These are phyloP conservation scores for Apiotrichum gamsii DNA, from an alignment of 1,284 basidiomycete species.

Conservation along the genomic window DNA sequence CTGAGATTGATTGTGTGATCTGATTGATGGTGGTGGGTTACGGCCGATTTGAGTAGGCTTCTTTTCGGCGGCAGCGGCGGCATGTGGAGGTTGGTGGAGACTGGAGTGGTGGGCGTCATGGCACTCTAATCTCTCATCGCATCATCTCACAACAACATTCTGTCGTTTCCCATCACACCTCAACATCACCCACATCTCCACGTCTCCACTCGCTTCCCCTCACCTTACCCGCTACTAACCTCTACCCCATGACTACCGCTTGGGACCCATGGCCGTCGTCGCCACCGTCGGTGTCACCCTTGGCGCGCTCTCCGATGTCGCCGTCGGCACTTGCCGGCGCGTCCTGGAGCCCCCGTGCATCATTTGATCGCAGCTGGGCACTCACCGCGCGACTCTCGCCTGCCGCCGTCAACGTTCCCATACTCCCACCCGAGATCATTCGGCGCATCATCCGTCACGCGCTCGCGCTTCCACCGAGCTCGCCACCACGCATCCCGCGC, in stretches of 20 bases:
- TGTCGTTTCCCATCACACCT: too few species aligned
- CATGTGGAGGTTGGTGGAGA: too few species aligned
- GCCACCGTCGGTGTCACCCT: constrained; percentile 1
- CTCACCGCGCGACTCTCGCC: constrained; percentile 7
- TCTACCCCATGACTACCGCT: constrained; percentile 5
- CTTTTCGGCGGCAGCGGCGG: too few species aligned
- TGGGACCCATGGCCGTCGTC: constrained; percentile 12
- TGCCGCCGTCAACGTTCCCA: not conserved
- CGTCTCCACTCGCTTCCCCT: too few species aligned
- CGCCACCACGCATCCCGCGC: not conserved
- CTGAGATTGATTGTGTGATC: too few species aligned
- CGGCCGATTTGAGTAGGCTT: too few species aligned
- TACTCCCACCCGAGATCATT: constrained; percentile 22
- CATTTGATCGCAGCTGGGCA: constrained; percentile 4
- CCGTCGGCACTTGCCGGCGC: not conserved
- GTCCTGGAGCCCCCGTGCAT: not conserved
- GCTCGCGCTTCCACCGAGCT: constrained; percentile 17
- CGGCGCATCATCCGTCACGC: constrained; percentile 31
- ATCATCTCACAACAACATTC: too few species aligned
- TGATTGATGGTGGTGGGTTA: too few species aligned
- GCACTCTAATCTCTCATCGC: too few species aligned
- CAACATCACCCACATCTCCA: too few species aligned
- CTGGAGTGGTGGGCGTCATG: too few species aligned
- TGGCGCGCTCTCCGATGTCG: constrained; percentile 1
- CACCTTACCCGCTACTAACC: not conserved